Evolutionary conservation across 2,329 filamentous ascomycete genomes (phyloP).

Genomic region (Fulvia fulva): DNA sequence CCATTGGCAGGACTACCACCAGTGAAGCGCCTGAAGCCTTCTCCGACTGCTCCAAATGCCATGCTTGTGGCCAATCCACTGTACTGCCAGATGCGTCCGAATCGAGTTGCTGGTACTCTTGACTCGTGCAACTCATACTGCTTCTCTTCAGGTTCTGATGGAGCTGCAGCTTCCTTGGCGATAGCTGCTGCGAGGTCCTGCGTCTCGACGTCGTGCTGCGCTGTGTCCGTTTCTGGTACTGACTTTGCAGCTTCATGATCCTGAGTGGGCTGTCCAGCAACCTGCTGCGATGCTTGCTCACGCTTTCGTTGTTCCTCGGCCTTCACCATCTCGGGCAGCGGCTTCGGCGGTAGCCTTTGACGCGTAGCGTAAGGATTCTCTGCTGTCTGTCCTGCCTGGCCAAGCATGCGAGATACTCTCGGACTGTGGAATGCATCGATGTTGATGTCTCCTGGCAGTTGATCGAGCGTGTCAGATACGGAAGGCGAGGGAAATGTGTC

Average conservation of each 20-base stretch:
- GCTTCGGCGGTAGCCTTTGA: conserved; percentile 29
- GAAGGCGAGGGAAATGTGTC: conserved; percentile 47
- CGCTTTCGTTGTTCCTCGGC: conserved; percentile 25
- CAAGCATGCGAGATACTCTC: conserved; percentile 54
- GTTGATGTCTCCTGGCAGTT: conserved; percentile 56
- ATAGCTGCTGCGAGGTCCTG: conserved; percentile 35
- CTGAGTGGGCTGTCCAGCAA: neutral
- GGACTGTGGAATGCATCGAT: conserved; percentile 60
- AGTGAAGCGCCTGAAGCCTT: conserved; percentile 75
- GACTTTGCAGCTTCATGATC: neutral
- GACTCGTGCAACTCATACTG: conserved; percentile 78
- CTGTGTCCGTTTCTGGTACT: neutral
- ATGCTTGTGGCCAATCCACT: conserved; percentile 89
- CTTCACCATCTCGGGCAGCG: conserved; percentile 33
- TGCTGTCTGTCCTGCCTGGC: conserved; percentile 30
- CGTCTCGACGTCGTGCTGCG: conserved; percentile 34
- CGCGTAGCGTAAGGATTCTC: conserved; percentile 36
- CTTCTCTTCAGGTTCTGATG: conserved; percentile 6
- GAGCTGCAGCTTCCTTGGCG: conserved; percentile 32
- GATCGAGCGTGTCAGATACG: conserved; percentile 30
- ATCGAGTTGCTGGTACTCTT: conserved; percentile 78
- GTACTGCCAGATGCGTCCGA: conserved; percentile 92
- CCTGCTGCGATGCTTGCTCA: conserved; percentile 4
- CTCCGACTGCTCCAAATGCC: conserved; percentile 85
- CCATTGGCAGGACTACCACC: conserved; percentile 49